Evolutionary conservation across 2,329 filamentous ascomycete species (phyloP).

Genomic region (Monosporascus ibericus): DNA sequence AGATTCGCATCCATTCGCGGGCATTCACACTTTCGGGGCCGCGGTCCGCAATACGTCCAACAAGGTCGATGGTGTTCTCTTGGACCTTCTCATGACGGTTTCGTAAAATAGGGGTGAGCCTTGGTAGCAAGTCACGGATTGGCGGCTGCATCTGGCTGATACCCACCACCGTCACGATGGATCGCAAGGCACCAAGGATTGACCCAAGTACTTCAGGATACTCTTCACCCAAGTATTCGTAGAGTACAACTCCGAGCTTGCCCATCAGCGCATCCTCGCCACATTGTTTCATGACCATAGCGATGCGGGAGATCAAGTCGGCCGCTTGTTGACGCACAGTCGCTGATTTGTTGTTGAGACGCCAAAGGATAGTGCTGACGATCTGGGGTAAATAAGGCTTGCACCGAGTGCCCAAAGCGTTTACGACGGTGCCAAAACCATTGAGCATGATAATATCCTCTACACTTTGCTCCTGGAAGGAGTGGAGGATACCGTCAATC

Average conservation of each 20-base stretch:
- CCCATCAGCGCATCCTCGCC: conserved; percentile 94
- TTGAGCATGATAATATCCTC: conserved; percentile 96
- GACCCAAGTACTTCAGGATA: conserved; percentile 97
- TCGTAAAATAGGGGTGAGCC: conserved; percentile 93
- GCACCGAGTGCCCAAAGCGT: conserved; percentile 85
- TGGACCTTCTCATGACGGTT: conserved; percentile 99
- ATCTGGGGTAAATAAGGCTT: conserved; percentile 97
- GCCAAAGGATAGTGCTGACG: conserved; percentile 91
- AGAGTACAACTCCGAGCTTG: conserved; percentile 88
- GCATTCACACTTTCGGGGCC: conserved; percentile 95
- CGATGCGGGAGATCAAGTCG: conserved; percentile 92
- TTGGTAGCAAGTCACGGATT: conserved; percentile 90
- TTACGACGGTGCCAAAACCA: conserved; percentile 95
- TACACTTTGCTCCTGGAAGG: conserved; percentile 96
- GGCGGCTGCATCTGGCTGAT: conserved; percentile 98
- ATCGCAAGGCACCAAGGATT: conserved; percentile 88
- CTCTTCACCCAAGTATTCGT: conserved; percentile 97
- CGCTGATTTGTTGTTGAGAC: conserved; percentile 95
- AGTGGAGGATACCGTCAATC: conserved; percentile 89
- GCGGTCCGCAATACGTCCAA: conserved; percentile 94
- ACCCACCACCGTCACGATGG: conserved; percentile 95
- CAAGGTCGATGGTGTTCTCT: conserved; percentile 96
- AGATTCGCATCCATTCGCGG: conserved; percentile 99
- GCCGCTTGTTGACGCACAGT: conserved; percentile 96
- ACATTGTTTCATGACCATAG: conserved; percentile 98